phyloP scores from a whole-genome alignment of 192 early-diverging fungal species.

The Coemansia furcata region DNA sequence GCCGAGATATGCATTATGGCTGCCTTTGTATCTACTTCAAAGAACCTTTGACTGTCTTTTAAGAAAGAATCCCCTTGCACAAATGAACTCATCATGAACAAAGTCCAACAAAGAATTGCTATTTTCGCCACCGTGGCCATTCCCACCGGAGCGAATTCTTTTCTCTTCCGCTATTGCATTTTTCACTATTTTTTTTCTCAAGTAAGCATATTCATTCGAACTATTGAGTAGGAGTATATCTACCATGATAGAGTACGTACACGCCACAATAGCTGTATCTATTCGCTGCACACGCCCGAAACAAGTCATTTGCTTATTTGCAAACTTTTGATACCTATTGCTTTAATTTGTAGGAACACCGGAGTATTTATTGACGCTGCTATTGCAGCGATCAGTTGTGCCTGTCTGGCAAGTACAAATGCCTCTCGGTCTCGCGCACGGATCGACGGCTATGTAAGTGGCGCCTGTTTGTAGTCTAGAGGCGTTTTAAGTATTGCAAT shows the following conservation, averaged over 20 bases:
- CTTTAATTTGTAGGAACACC: background rate
- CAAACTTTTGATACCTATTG: no score
- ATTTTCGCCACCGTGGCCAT: background rate
- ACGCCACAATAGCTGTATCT: background rate
- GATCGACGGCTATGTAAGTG: background rate
- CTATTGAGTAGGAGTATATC: background rate
- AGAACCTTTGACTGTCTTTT: background rate
- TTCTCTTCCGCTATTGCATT: background rate
- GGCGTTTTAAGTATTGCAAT: background rate
- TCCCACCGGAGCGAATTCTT: background rate
- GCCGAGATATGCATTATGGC: background rate
- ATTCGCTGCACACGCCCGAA: background rate
- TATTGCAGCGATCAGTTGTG: background rate
- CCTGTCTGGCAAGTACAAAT: background rate
- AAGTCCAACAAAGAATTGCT: background rate
- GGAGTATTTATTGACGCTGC: background rate
- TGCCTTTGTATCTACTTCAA: background rate
- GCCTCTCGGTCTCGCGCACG: background rate
- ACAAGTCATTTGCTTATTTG: background rate
- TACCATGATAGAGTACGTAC: background rate
- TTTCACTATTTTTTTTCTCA: background rate
- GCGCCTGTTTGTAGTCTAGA: background rate
- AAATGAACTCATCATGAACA: no score
- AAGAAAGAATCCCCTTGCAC: background rate
- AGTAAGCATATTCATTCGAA: background rate